These are phyloP conservation scores for Nicotiana paniculata DNA, from an alignment of 257 asterid genomes.

Conservation along the genomic window DNA sequence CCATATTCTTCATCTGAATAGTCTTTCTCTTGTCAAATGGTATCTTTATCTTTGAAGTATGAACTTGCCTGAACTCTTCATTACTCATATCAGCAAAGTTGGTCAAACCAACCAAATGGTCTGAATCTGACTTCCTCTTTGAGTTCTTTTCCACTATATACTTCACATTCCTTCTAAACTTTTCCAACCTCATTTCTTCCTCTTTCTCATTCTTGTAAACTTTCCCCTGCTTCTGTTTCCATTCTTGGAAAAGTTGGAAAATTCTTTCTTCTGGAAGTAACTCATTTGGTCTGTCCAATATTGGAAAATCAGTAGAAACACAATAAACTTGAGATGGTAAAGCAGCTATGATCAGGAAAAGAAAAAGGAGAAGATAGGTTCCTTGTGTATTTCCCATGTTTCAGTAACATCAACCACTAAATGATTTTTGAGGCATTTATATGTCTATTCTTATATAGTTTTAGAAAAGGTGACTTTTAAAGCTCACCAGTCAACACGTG, in stretches of 20 bases:
- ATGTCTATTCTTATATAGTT: background rate
- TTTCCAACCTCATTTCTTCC: conserved; percentile 20
- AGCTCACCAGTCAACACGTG: background rate
- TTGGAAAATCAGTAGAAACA: conserved; percentile 13
- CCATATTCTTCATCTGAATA: background rate
- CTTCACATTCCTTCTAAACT: conserved; percentile 21
- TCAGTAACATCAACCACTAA: background rate
- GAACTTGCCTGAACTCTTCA: conserved; percentile 25
- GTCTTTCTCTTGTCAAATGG: conserved; percentile 7
- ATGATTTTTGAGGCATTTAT: background rate
- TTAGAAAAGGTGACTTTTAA: background rate
- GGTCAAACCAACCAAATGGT: conserved; percentile 22
- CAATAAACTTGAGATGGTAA: conserved; percentile 1
- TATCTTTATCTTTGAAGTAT: conserved; percentile 6
- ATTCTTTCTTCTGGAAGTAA: conserved; percentile 16
- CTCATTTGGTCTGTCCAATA: background rate
- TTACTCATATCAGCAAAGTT: conserved; percentile 32
- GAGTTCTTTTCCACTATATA: conserved; percentile 20
- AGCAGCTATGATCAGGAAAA: conserved; percentile 8
- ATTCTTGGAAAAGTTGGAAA: conserved; percentile 20
- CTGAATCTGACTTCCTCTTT: background rate
- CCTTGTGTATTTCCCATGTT: background rate
- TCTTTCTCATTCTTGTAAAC: conserved; percentile 20
- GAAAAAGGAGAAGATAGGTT: background rate
- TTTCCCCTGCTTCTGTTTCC: conserved; percentile 28